Percentiles rank a stretch among this genome's conserved stretches.
Conservation (phyloP, 352 stramenopile genomes). For the Globisporangium heterothallicum region DNA sequence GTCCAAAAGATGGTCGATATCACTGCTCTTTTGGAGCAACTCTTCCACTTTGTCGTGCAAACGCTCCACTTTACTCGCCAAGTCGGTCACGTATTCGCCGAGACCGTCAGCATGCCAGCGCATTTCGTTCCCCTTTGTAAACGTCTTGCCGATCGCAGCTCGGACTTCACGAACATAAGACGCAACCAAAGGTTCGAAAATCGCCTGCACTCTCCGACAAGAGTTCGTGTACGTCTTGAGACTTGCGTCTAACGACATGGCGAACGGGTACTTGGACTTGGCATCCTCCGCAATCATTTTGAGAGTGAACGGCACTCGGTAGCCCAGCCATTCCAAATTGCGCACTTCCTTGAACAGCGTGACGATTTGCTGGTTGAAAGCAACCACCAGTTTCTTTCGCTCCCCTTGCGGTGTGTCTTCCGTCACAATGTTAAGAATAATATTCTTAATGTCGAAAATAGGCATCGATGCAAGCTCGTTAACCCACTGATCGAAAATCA, state of each 20-base stretch:
- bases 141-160: constrained; percentile 84
- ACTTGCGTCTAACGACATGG: constrained; percentile 95
- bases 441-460: constrained; percentile 90
- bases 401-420: constrained; percentile 68
- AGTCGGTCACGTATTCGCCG: constrained; percentile 81
- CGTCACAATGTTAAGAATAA: constrained; percentile 87
- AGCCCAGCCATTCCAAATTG: constrained; percentile 98
- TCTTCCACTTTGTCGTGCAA: constrained; percentile 99
- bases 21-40: constrained; percentile 89
- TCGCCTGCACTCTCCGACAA: constrained; percentile 73
- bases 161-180: constrained; percentile 80
- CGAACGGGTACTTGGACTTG: constrained; percentile 95
- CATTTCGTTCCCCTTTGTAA: constrained; percentile 86
- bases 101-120: constrained; percentile 85
- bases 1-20: constrained; percentile 91
- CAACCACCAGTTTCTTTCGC: constrained; percentile 76
- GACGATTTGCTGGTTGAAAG: constrained; percentile 98
- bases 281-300: constrained; percentile 96
- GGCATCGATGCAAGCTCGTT: constrained; percentile 87
- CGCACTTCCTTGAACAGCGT: constrained; percentile 98
- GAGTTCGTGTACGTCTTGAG: constrained; percentile 91
- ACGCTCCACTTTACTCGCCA: constrained; percentile 91
- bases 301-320: constrained; percentile 93
- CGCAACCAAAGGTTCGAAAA: constrained; percentile 74
- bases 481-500: constrained; percentile 96